Evolutionary conservation across 2,329 filamentous ascomycete species (phyloP).

Genomic region (Hypoxylon sp.): DNA sequence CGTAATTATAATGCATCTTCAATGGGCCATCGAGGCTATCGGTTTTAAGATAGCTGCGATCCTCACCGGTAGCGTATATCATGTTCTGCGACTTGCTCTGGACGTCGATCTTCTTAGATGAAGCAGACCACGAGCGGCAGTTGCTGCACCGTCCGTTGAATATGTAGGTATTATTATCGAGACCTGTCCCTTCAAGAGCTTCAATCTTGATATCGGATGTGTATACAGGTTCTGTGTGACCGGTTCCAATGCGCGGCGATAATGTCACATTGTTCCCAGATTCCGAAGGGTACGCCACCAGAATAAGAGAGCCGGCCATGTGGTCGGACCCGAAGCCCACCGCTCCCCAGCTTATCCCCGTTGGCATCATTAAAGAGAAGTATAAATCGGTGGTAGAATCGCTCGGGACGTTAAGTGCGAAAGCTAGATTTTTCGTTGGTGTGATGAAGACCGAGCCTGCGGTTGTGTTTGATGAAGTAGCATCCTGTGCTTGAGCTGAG

Average conservation of each 20-base stretch:
- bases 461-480: constrained; percentile 24
- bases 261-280: constrained; percentile 61
- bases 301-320: constrained; percentile 62
- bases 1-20: constrained; percentile 62
- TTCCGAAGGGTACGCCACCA: constrained; percentile 62
- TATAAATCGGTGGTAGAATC: constrained; percentile 60
- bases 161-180: constrained; percentile 56
- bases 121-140: constrained; percentile 61
- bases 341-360: constrained; percentile 59
- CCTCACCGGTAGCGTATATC: constrained; percentile 65
- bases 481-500: constrained; percentile 31
- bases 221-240: constrained; percentile 61
- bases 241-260: constrained; percentile 61
- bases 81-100: constrained; percentile 56
- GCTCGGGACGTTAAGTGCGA: constrained; percentile 79
- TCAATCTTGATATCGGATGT: constrained; percentile 54
- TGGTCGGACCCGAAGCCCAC: constrained; percentile 62
- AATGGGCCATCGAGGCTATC: constrained; percentile 56
- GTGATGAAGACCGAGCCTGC: constrained; percentile 43
- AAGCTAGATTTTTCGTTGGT: constrained; percentile 54
- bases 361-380: constrained; percentile 61
- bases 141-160: constrained; percentile 62
- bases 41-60: constrained; percentile 51
- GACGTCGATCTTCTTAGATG: constrained; percentile 60
- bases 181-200: constrained; percentile 57